A percentile compares a stretch with the other conserved stretches of the same genome.
Evolutionary conservation across 768 basidiomycete genomes (phyloP).

Genomic region (Suillus cothurnatus): DNA sequence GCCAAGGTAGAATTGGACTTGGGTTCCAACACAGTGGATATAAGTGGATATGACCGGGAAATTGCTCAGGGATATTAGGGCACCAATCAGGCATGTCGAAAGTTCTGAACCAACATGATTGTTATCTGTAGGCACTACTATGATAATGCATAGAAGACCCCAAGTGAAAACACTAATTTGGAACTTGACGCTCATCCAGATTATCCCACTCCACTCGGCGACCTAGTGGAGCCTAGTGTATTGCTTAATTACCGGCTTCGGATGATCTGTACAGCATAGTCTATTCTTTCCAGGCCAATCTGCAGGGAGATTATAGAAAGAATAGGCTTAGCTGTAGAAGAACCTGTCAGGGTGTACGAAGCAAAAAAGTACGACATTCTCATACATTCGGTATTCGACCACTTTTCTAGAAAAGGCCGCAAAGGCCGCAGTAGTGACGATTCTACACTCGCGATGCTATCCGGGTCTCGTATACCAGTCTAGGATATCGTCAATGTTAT

Average conservation of each 20-base stretch:
- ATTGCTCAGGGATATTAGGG: background rate
- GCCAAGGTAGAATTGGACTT: background rate
- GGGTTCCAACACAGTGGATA: background rate
- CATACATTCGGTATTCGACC: conserved; percentile 36
- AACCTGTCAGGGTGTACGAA: background rate
- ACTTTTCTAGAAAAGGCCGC: conserved; percentile 37
- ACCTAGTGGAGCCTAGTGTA: background rate
- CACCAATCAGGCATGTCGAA: background rate
- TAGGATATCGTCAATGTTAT: conserved; percentile 22
- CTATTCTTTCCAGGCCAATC: conserved; percentile 52
- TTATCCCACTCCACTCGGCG: background rate
- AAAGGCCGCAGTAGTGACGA: conserved; percentile 48
- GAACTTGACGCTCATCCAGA: background rate
- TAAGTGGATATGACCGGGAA: background rate
- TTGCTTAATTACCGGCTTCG: background rate
- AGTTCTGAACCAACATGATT: background rate
- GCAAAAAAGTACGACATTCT: background rate
- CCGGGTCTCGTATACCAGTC: conserved; percentile 54
- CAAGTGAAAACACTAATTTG: background rate
- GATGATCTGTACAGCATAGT: conserved; percentile 36
- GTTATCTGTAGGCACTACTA: background rate
- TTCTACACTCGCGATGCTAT: conserved; percentile 47
- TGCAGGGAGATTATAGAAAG: conserved; percentile 49
- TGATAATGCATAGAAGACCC: background rate
- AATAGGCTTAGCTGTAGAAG: background rate